Evolutionary conservation across 2,329 filamentous ascomycete genomes (phyloP), one percentile per base, ranked within the genome.

Genomic region (Aspergillus fumigatiaffinis): DNA sequence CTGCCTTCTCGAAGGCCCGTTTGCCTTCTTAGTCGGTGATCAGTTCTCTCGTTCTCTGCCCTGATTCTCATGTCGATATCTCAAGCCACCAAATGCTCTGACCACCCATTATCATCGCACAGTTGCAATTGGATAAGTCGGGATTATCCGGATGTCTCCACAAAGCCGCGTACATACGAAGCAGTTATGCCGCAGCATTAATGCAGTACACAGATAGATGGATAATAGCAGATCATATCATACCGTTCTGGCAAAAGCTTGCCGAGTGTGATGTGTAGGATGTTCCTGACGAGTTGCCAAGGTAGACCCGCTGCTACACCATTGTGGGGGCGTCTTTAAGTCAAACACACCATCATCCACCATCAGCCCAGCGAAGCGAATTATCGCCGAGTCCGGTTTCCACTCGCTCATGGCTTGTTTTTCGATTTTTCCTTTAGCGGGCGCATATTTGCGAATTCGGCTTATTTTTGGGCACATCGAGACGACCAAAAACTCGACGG

Each of bases 331-430:
- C 60, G 51, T 58, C 55, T 70, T 50, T 70, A 70, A 61, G 64
- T 71, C 68, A 71, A 72, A 72, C 70, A 63, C 68, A 60, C 69
- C 68, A 69, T 35, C 32, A 29, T 29, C 28, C 9, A 12, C 28
- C 28, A 10, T 54, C 47, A 55, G 51, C 59, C 66, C 62, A 68
- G 61, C 26, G 50, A 42, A 51, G 54, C 42, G 57, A 58, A 62
- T 53, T 52, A 57, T 57, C 56, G 51, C 58, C 54, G 52, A 55
- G 55, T 60, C 60, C 48, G 50, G 44, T 44, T 55, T 59, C 56
- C 44, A 29, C 48, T 25, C 50, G 44, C 42, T 52, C 10, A 42
- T 29, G 44, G 42, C 32, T 28, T 35, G 44, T 42, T 38, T 48
- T 44, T 50, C n/a, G 49, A 42, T 38, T 38, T 49, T 4, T 28